Evolutionary conservation across 257 asterid species (phyloP).

Genomic region (Solanum clarkiae): DNA sequence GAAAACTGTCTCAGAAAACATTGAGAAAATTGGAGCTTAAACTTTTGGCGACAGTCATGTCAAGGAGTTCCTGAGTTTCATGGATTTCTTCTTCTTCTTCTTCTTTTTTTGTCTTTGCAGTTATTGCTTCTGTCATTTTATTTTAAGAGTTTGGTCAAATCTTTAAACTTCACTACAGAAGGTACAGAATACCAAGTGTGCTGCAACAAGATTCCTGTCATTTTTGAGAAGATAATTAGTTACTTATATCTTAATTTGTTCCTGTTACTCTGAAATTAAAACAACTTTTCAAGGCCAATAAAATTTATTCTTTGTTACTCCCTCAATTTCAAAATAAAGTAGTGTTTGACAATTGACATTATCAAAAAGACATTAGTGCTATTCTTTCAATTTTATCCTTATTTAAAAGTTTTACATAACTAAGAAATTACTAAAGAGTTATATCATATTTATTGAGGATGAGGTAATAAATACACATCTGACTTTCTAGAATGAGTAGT

Average conservation of each 20-base stretch:
- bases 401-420: too few relatives aligned
- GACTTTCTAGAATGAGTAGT: too few relatives aligned
- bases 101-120: not conserved
- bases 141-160: not conserved
- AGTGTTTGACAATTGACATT: too few relatives aligned
- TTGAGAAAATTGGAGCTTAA: conserved; percentile 59
- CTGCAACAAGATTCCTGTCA: not conserved
- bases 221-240: not conserved
- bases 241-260: not conserved
- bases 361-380: too few relatives aligned
- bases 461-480: too few relatives aligned
- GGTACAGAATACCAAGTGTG: not conserved
- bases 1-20: conserved; percentile 67
- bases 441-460: too few relatives aligned
- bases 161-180: not conserved
- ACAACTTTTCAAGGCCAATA: not conserved
- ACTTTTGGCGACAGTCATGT: not conserved
- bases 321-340: too few relatives aligned
- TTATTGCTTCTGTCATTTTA: not conserved
- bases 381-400: too few relatives aligned
- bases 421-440: too few relatives aligned
- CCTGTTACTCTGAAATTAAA: not conserved
- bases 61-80: not conserved
- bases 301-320: not conserved
- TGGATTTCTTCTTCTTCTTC: not conserved